Base-by-base conservation (phyloP, 163 green algal genomes). In the Scenedesmus sp. region DNA sequence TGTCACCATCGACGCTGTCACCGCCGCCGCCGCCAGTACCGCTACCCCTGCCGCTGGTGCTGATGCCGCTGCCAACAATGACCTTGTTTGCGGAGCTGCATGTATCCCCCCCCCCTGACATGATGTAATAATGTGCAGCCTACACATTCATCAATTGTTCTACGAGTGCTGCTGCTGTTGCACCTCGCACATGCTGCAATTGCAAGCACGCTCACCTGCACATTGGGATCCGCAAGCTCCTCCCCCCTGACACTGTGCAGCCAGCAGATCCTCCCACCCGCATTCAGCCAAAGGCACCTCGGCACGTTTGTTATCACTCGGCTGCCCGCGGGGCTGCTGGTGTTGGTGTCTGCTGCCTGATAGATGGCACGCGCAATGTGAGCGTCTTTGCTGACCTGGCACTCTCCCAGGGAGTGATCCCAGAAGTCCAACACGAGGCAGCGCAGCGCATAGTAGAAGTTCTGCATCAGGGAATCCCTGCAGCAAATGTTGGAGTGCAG, bases 381-480 rank as follows among this genome's bases (percentile, higher is more conserved):
- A 30, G 30, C 40, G 65, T 76, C 3, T 1, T 37, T 22, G 65
- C 30, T 76, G 30, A n/a, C 65, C 9, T 76, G 65, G 65, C 85
- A 90, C 49, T 90, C 85, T 15, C 85, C 85, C 12, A 53, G 18
- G 35, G 30, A n/a, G n/a, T 84, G 70, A 7, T 90, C 26, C 85
- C 85, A 90, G 70, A 90, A 72, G 37, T 90, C 85, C n/a, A 84
- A 0, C 70, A 84, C 78, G 22, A 90, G 40, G 51, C 85, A 90
- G 9, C 65, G 30, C 35, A 90, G n/a, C 18, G 72, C 35, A 18
- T 43, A 76, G 70, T 46, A 90, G 16, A 44, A 30, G 30, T 42
- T 33, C 51, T 90, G 78, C 65, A 90, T 53, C 20, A 81, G 85
- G 40, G 85, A 90, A 72, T 90, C 85, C 42, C 85, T 90, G 85